A percentile compares a stretch with the other conserved stretches of the same genome.
These are phyloP conservation scores for Domatiomyces catenatus DNA, from an alignment of 2,329 filamentous ascomycete genomes.

Conservation along the genomic window DNA sequence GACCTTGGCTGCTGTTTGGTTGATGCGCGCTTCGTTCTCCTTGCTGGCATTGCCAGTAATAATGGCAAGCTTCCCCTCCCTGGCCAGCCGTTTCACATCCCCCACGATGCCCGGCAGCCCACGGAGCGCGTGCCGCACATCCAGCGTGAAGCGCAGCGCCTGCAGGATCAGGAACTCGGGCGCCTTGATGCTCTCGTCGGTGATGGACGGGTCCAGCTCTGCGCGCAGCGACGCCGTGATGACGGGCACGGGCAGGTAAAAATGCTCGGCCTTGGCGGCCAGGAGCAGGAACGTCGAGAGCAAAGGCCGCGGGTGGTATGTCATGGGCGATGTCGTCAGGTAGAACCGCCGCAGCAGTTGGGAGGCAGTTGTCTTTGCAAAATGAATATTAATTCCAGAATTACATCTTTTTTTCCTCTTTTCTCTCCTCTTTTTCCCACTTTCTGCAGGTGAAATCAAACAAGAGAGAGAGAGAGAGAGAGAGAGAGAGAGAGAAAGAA, in stretches of 20 bases:
- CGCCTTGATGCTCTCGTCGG: slow-evolving; percentile 67
- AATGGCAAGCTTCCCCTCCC: slow-evolving; percentile 30
- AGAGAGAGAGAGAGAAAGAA: not conserved
- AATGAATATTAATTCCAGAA: not conserved
- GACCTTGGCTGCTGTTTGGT: slow-evolving; percentile 55
- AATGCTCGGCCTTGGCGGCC: slow-evolving; percentile 79
- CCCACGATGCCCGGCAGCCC: slow-evolving; percentile 74
- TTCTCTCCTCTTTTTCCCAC: too few relatives aligned
- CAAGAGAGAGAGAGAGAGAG: not conserved
- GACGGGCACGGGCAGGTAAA: slow-evolving; percentile 50
- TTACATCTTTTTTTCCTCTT: not conserved
- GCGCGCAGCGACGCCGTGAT: slow-evolving; percentile 40
- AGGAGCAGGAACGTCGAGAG: slow-evolving; percentile 86
- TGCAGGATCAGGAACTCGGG: slow-evolving; percentile 89
- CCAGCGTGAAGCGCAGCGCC: slow-evolving; percentile 81
- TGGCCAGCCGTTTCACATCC: slow-evolving; percentile 54
- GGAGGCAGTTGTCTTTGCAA: slow-evolving; percentile 63
- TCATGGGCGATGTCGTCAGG: slow-evolving; percentile 88
- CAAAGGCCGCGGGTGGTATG: slow-evolving; percentile 79
- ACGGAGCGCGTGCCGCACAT: slow-evolving; percentile 79
- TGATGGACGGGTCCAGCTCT: slow-evolving; percentile 54
- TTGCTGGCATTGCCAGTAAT: slow-evolving; percentile 7
- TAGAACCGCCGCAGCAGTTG: slow-evolving; percentile 92
- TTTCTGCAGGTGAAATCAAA: too few relatives aligned
- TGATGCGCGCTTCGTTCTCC: slow-evolving; percentile 29